phyloP scores from a whole-genome alignment of 805 yeast genomes.

The Jamesozyma hellenica region DNA sequence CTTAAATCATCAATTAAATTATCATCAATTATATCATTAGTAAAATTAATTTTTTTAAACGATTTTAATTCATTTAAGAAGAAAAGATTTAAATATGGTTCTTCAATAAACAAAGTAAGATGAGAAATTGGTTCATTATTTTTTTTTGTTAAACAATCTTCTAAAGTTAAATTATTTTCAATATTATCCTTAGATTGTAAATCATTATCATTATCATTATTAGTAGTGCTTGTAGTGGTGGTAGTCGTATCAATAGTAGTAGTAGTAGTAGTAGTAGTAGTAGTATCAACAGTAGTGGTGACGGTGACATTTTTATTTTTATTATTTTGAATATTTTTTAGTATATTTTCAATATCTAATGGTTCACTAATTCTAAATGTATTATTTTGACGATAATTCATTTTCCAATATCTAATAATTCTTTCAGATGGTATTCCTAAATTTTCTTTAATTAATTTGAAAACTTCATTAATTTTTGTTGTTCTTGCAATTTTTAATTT shows the following conservation, averaged over 20 bases:
- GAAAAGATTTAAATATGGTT: slow-evolving; percentile 30
- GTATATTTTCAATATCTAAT: slow-evolving; percentile 17
- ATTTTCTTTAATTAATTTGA: slow-evolving; percentile 38
- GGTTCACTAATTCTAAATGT: slow-evolving; percentile 54
- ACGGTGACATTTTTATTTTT: too few relatives aligned
- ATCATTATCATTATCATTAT: slow-evolving; percentile 5
- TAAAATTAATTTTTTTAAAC: slow-evolving; percentile 4
- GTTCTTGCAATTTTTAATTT: slow-evolving; percentile 47
- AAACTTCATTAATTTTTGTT: slow-evolving; percentile 41
- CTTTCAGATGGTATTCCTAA: slow-evolving; percentile 32
- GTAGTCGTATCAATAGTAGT: too few relatives aligned
- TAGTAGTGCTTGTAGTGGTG: too few relatives aligned
- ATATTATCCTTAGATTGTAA: slow-evolving; percentile 9
- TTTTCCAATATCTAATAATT: slow-evolving; percentile 49
- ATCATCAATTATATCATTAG: slow-evolving; percentile 7
- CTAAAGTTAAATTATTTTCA: slow-evolving; percentile 31
- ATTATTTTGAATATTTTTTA: too few relatives aligned
- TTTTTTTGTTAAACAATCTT: slow-evolving; percentile 35
- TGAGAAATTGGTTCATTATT: slow-evolving; percentile 28
- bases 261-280: too few relatives aligned
- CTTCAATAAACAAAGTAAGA: slow-evolving; percentile 59
- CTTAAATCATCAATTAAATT: slow-evolving; percentile 18
- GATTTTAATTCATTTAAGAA: slow-evolving; percentile 13
- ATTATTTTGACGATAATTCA: slow-evolving; percentile 58
- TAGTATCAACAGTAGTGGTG: not conserved